A percentile compares a stretch with the other conserved stretches of the same genome.
These are phyloP conservation scores for Niveomyces coronatus DNA, from an alignment of 2,329 filamentous ascomycete genomes.

Conservation along the genomic window DNA sequence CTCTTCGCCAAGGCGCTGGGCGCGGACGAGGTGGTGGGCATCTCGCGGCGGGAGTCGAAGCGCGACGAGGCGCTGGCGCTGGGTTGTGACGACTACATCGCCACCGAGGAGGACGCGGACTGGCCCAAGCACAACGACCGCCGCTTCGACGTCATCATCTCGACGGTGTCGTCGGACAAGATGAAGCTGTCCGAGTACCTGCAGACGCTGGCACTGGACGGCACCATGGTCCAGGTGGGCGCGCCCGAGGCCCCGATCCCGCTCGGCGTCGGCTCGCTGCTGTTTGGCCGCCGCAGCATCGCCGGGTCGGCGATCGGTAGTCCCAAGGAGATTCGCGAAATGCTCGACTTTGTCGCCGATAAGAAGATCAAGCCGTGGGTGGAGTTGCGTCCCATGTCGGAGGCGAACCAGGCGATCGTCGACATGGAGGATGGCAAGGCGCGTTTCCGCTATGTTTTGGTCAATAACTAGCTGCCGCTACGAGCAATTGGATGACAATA, in stretches of 20 bases:
- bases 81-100: constrained; percentile 42
- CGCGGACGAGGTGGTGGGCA: constrained; percentile 50
- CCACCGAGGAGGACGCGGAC: constrained; percentile 36
- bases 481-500: no score
- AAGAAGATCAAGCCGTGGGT: constrained; percentile 45
- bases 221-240: constrained; percentile 17
- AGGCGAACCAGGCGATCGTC: constrained; percentile 40
- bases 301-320: constrained; percentile 33
- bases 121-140: constrained; percentile 43
- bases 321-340: constrained; percentile 38
- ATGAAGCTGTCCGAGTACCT: constrained; percentile 53
- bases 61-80: constrained; percentile 43
- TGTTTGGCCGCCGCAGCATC: constrained; percentile 39
- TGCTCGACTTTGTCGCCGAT: constrained; percentile 44
- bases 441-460: constrained; percentile 31
- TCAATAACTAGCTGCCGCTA: constrained; percentile 23
- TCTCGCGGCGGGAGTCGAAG: constrained; percentile 44
- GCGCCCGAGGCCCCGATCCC: constrained; percentile 41
- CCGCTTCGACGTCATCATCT: constrained; percentile 48
- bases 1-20: constrained; percentile 58
- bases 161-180: constrained; percentile 37
- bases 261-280: constrained; percentile 44
- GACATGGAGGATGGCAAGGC: constrained; percentile 43
- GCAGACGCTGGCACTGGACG: constrained; percentile 13
- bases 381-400: constrained; percentile 38